Evolutionary conservation across 495 filamentous ascomycete species (phyloP).

Genomic region (Glarea lozoyensis): DNA sequence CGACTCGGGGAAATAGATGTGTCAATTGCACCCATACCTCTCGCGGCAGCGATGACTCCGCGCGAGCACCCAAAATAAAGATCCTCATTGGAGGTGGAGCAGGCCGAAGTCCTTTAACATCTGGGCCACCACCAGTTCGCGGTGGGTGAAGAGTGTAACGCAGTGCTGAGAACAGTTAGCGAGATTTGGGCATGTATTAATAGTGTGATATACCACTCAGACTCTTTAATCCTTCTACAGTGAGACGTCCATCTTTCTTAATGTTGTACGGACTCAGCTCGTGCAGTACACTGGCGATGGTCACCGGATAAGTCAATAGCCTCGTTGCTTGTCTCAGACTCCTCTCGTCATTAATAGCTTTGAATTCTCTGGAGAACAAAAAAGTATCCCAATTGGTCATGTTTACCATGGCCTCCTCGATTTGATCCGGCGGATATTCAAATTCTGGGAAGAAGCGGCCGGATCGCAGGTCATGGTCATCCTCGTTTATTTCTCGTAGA

Average conservation of each 20-base stretch:
- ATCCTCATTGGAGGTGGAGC: constrained; percentile 81
- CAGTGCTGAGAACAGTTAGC: constrained; percentile 47
- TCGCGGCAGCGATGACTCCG: constrained; percentile 89
- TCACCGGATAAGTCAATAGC: constrained; percentile 87
- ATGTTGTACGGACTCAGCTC: constrained; percentile 89
- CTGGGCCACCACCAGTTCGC: constrained; percentile 59
- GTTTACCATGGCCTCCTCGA: constrained; percentile 87
- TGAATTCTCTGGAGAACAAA: constrained; percentile 79
- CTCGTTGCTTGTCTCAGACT: constrained; percentile 84
- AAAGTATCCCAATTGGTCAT: constrained; percentile 99
- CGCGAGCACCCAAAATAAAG: constrained; percentile 91
- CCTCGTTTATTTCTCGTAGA: constrained; percentile 87
- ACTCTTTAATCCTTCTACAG: constrained; percentile 81
- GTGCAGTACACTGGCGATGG: constrained; percentile 82
- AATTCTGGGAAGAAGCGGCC: constrained; percentile 93
- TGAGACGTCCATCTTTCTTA: constrained; percentile 61
- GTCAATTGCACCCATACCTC: constrained; percentile 89
- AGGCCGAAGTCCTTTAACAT: constrained; percentile 69
- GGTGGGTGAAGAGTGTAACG: constrained; percentile 91
- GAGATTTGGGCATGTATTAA: no score
- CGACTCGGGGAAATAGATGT: constrained; percentile 75
- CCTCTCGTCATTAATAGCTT: constrained; percentile 79
- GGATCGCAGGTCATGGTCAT: constrained; percentile 89
- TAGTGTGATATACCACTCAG: constrained; percentile 79
- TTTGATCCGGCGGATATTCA: constrained; percentile 76